Evolutionary conservation across 805 yeast genomes (phyloP).

Genomic region (Wickerhamiella parazyma): DNA sequence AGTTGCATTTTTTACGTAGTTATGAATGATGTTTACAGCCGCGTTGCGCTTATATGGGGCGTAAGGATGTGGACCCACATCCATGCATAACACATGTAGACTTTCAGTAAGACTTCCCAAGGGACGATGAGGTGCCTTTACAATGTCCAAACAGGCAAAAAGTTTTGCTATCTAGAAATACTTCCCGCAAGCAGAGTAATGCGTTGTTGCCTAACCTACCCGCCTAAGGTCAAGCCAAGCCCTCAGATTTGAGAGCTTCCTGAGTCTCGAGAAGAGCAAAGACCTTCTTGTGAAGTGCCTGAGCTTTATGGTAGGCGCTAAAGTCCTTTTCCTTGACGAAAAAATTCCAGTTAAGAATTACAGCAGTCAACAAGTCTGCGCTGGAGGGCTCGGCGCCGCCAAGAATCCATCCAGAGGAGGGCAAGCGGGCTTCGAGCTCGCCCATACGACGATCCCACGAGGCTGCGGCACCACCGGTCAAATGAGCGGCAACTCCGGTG

Average conservation of each 20-base stretch:
- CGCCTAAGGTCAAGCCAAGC: too few species aligned
- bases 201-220: too few species aligned
- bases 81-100: too few species aligned
- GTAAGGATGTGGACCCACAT: too few species aligned
- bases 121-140: too few species aligned
- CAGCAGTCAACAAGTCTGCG: conserved; percentile 12
- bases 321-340: background rate
- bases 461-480: background rate
- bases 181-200: too few species aligned
- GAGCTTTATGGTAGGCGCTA: conserved; percentile 3
- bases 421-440: conserved; percentile 8
- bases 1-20: too few species aligned
- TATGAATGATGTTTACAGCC: too few species aligned
- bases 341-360: conserved; percentile 10
- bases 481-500: background rate
- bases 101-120: too few species aligned
- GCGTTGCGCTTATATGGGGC: too few species aligned
- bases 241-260: conserved; percentile 10
- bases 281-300: conserved; percentile 8
- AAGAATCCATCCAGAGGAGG: background rate
- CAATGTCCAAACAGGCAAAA: too few species aligned
- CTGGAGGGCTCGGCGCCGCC: conserved; percentile 10
- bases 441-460: conserved; percentile 1
- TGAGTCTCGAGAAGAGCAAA: background rate
- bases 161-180: too few species aligned